Percentiles rank a stretch among this genome's conserved stretches.
Conservation (phyloP, 1,284 basidiomycete genomes). For the Ustilago trichophora region DNA sequence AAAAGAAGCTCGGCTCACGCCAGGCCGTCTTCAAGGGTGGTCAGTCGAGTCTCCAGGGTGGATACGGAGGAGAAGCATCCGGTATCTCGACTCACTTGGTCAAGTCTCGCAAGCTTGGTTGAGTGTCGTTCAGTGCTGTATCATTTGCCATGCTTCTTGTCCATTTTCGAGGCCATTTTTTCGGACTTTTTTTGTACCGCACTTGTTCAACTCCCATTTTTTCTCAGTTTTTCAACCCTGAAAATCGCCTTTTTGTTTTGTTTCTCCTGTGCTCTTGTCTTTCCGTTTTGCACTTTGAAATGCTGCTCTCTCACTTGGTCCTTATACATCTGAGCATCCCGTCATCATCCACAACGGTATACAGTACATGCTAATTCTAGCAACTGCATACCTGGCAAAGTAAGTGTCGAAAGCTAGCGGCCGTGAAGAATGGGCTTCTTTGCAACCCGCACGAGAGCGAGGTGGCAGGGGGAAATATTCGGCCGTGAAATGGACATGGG, state of each 20-base stretch:
- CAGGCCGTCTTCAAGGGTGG: slow-evolving; percentile 66
- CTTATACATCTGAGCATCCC: no score
- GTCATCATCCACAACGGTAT: no score
- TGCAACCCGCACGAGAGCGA: slow-evolving; percentile 21
- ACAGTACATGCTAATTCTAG: no score
- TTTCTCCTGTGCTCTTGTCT: no score
- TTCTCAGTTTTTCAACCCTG: background rate
- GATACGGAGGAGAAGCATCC: slow-evolving; percentile 62
- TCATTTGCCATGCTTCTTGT: slow-evolving; percentile 4
- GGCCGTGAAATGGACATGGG: slow-evolving; percentile 4
- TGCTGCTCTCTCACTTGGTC: no score
- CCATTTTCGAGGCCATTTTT: slow-evolving; percentile 1
- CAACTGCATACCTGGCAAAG: no score
- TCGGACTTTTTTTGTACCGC: slow-evolving; percentile 3
- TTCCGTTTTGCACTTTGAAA: no score
- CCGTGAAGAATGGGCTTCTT: no score
- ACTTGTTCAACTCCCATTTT: background rate
- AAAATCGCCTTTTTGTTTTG: no score
- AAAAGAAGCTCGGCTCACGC: slow-evolving; percentile 62
- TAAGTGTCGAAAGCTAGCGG: no score
- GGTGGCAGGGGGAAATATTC: background rate
- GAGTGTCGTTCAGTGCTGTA: background rate
- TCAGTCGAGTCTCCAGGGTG: slow-evolving; percentile 59
- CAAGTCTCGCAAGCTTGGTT: slow-evolving; percentile 63
- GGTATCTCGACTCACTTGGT: slow-evolving; percentile 63